These are phyloP conservation scores for Diaporthe capsici DNA, from an alignment of 2,329 filamentous ascomycete genomes.

Conservation along the genomic window DNA sequence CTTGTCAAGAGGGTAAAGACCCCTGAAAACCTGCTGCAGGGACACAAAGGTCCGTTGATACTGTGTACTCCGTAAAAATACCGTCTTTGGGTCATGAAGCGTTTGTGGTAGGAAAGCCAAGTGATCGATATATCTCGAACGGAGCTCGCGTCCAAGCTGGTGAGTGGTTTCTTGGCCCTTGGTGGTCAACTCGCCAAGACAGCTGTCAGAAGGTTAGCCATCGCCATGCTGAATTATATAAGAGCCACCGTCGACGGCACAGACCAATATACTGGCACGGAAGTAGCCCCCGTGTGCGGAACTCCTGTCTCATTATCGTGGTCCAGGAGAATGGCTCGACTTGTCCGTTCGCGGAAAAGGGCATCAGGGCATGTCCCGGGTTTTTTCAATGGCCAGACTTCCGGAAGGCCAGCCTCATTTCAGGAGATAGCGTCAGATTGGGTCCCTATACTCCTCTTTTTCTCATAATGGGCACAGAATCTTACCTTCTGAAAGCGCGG, in stretches of 20 bases:
- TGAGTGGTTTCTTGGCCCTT: neutral
- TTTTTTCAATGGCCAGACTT: neutral
- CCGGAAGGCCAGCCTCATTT: neutral
- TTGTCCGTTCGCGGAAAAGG: neutral
- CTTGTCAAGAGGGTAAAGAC: neutral
- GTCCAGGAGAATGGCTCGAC: neutral
- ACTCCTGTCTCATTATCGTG: neutral
- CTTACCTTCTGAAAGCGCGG: neutral
- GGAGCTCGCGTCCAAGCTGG: conserved; percentile 4
- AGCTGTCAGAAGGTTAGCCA: neutral
- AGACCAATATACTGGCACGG: neutral
- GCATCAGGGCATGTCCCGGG: neutral
- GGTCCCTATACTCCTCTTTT: neutral
- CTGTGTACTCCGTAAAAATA: neutral
- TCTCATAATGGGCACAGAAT: neutral
- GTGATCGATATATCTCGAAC: neutral
- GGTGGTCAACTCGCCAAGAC: neutral
- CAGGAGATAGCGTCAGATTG: neutral
- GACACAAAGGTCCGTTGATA: neutral
- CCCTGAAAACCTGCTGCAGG: neutral
- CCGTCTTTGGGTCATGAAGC: neutral
- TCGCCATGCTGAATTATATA: neutral
- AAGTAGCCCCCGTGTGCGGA: neutral
- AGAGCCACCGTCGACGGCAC: neutral
- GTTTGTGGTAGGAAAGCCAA: neutral